Evolutionary conservation across 192 early-diverging fungal genomes (phyloP), one percentile per base, ranked within the genome.

Genomic region (Umbelopsis ramanniana): DNA sequence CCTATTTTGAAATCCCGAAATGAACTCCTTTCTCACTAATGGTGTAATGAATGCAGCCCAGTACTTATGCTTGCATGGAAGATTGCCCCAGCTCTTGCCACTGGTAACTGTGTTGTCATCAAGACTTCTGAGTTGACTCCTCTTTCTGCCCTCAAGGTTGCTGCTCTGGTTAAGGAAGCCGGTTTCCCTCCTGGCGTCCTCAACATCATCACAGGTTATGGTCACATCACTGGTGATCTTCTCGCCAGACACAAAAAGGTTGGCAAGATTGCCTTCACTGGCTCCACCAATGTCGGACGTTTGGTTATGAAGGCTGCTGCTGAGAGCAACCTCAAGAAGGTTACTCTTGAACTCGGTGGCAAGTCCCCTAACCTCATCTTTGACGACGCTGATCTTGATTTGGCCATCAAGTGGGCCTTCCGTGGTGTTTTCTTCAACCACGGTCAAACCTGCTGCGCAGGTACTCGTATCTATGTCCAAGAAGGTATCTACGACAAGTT

Each of bases 261-360:
- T 46, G 74, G 77, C 23, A 86, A 90, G 71, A 75, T 93, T 52
- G 91, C 93, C 4, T 94, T 96, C 74, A 96, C 93, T 9, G 93
- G 92, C 37, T 89, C 87, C 12, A 92, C 93, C 12, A 74, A 69
- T 22, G 91, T 90, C 5, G 93, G 93, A 50, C 80, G 87, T 66
- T 69, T 67, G 33, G 83, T 94, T 66, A 85, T 89, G 78, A 76
- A 81, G 29, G 75, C 82, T 29, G 79, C 91, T 55, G 87, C 91
- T 6, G 83, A 82, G 38, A 82, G 80, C 69, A 86, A 88, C 40
- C 81, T 91, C 70, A 95, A 95, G 82, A 88, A 90, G 45, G 82
- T 94, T 40, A 90, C 89, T 0, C 78, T 97, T n/a, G 95, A 97
- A 83, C 87, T 97, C 0, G 95, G 91, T 63, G 95, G 95, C 43